These are phyloP conservation scores for Trichoderma polysporum DNA, from an alignment of 2,329 filamentous ascomycete genomes.

Conservation along the genomic window DNA sequence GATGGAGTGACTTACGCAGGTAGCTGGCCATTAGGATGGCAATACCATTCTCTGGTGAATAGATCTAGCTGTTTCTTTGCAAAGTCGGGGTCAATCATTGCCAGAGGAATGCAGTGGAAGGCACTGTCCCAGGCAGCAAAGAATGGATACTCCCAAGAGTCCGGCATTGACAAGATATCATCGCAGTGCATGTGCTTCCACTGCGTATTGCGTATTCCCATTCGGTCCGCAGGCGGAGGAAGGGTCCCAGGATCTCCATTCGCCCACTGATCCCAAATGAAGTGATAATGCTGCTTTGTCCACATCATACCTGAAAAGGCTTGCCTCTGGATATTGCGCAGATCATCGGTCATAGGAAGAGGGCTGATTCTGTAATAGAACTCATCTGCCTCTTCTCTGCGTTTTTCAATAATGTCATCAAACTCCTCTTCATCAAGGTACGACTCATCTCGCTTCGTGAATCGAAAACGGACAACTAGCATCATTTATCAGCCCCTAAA, in stretches of 20 bases:
- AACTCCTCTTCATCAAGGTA: slow-evolving; percentile 92
- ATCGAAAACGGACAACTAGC: slow-evolving; percentile 81
- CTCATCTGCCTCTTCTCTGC: slow-evolving; percentile 87
- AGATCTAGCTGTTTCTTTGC: slow-evolving; percentile 97
- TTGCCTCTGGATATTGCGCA: slow-evolving; percentile 92
- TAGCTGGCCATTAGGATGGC: slow-evolving; percentile 94
- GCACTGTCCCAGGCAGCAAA: slow-evolving; percentile 97
- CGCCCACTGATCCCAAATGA: slow-evolving; percentile 97
- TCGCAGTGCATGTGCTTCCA: slow-evolving; percentile 97
- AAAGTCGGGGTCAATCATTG: slow-evolving; percentile 97
- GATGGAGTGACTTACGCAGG: slow-evolving; percentile 64
- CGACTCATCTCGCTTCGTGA: slow-evolving; percentile 71
- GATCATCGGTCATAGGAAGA: slow-evolving; percentile 87
- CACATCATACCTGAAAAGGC: slow-evolving; percentile 97
- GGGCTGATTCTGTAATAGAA: slow-evolving; percentile 95
- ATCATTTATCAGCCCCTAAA: slow-evolving; percentile 8
- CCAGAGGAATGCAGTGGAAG: slow-evolving; percentile 92
- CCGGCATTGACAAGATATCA: slow-evolving; percentile 94
- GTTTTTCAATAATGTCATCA: slow-evolving; percentile 84
- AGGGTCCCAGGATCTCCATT: slow-evolving; percentile 89
- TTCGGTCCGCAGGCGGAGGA: slow-evolving; percentile 77
- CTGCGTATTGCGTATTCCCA: slow-evolving; percentile 77
- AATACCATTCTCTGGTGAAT: slow-evolving; percentile 97
- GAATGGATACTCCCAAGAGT: slow-evolving; percentile 98
- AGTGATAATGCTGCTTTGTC: slow-evolving; percentile 96